Evolutionary conservation across 2,329 filamentous ascomycete genomes (phyloP), one percentile per base, ranked within the genome.

Genomic region (Zarea fungicola): DNA sequence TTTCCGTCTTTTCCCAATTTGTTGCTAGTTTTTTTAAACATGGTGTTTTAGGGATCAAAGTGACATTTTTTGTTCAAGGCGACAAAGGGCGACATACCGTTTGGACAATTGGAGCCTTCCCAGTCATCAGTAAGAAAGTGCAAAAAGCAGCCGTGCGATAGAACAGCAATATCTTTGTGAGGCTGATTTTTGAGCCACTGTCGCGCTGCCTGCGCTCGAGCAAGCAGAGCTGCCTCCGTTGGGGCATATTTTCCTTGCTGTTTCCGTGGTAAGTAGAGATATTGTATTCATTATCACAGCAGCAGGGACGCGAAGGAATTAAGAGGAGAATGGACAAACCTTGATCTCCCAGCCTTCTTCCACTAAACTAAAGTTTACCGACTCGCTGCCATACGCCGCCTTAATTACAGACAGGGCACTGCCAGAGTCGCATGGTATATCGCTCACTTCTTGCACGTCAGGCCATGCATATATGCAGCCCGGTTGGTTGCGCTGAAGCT

Each of bases 91-190:
- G 11, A 52, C 65, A 37, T 60, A 68, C 68, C 65, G 49, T 52
- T 53, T 0, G 60, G 54, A 2, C 71, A 56, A 59, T 60, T 55
- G 25, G 70, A 72, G 31, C 80, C 83, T 41, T 77, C 71, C 78
- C 81, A 90, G 58, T 92, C 87, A 55, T 87, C 77, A 1, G 85
- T 89, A 49, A 92, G 70, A 59, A 86, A 91, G 62, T 92, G 87
- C 56, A 91, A 62, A 54, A 88, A 85, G 3, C 84, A 85, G 2
- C 87, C 87, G 59, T 92, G 87, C 3, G 85, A 85, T 13, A 91
- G 85, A 2, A 89, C 71, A 0, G 84, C 78, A 29, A 92, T 80
- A 55, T 89, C 75, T 7, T 67, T 69, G 58, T 84, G 79, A 3
- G 62, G 61, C 4, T 55, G 63, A 37, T 70, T 61, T 16, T 72